These are phyloP conservation scores for Fusarium fujikuroi DNA, from an alignment of 2,329 filamentous ascomycete genomes.

Conservation along the genomic window DNA sequence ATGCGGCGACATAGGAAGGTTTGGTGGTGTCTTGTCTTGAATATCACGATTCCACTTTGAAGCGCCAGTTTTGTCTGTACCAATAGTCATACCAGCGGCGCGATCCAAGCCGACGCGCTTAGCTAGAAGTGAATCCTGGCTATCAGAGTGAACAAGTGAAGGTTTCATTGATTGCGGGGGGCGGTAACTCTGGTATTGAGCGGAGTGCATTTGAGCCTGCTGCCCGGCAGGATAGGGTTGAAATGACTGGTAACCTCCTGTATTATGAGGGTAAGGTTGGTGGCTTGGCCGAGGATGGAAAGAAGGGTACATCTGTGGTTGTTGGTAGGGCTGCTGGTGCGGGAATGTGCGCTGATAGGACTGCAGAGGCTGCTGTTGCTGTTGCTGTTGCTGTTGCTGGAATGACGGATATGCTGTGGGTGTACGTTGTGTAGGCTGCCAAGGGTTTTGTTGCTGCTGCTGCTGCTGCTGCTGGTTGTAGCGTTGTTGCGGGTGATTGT, in stretches of 20 bases:
- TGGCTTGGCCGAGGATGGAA: constrained; percentile 27
- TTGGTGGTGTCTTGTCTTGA: constrained; percentile 19
- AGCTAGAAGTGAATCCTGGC: constrained; percentile 57
- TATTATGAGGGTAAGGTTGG: constrained; percentile 28
- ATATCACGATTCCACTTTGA: constrained; percentile 34
- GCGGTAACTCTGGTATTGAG: constrained; percentile 28
- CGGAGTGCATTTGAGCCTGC: constrained; percentile 27
- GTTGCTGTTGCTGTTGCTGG: constrained; percentile 36
- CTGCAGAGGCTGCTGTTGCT: constrained; percentile 26
- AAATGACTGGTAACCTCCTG: constrained; percentile 18
- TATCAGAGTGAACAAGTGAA: constrained; percentile 38
- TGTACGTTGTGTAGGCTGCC: constrained; percentile 25
- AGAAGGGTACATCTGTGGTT: constrained; percentile 20
- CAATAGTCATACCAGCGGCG: constrained; percentile 58
- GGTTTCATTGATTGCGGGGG: constrained; percentile 20
- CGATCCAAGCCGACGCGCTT: constrained; percentile 63
- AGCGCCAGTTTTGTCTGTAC: constrained; percentile 26
- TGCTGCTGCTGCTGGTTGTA: constrained; percentile 20
- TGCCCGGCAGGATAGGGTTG: constrained; percentile 22
- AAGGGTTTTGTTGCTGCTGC: constrained; percentile 36
- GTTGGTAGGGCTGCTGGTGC: constrained; percentile 32
- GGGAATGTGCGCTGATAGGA: constrained; percentile 24
- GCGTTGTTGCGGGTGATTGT: constrained; percentile 31
- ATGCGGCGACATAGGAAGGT: constrained; percentile 34
- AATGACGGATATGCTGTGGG: constrained; percentile 38